Evolutionary conservation across 331 rosid species (phyloP).

Genomic region (Quercus tomentella): DNA sequence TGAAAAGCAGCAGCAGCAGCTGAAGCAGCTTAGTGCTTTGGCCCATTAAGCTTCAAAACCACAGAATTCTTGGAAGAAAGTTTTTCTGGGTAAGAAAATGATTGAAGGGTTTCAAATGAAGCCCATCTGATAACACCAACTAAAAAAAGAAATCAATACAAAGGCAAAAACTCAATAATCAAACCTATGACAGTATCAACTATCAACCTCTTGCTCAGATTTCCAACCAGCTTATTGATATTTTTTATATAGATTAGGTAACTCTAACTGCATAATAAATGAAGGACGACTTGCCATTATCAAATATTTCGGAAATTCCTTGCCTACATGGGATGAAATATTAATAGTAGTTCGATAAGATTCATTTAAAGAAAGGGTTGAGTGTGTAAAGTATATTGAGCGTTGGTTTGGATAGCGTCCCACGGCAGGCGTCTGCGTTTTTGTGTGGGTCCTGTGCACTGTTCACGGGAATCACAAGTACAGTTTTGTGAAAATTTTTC

Average conservation of each 20-base stretch:
- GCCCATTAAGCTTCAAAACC: background rate
- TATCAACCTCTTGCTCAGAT: background rate
- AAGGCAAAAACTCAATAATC: no score
- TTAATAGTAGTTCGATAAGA: no score
- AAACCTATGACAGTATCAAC: background rate
- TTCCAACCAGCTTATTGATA: background rate
- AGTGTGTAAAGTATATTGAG: no score
- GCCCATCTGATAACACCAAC: background rate
- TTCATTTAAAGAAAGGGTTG: no score
- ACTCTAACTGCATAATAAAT: background rate
- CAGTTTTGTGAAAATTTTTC: no score
- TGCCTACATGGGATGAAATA: no score
- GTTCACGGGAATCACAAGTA: accelerated
- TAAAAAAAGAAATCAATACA: no score
- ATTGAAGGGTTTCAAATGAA: background rate
- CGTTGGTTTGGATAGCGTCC: no score
- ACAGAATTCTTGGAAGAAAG: background rate
- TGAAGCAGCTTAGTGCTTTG: background rate
- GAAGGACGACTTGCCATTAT: background rate
- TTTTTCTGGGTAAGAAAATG: background rate
- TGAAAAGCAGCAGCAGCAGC: background rate
- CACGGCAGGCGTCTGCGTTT: no score
- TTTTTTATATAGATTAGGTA: background rate
- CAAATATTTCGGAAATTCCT: no score
- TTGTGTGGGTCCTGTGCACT: no score